Conservation (phyloP, 768 basidiomycete species). For the Glaciozyma martinii region DNA sequence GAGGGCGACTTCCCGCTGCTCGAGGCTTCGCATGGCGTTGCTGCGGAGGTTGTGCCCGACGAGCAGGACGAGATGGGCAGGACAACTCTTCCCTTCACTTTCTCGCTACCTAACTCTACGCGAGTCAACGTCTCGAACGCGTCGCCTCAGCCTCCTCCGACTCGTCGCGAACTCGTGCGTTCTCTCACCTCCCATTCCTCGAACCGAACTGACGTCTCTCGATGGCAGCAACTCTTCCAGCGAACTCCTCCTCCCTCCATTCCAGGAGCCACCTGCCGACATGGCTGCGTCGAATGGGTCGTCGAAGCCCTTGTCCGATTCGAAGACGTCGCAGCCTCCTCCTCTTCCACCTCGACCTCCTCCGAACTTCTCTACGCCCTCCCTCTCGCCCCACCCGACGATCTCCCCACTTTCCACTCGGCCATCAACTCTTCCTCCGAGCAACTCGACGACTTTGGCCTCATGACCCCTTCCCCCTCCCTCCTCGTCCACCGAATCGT, state of each 20-base stretch:
- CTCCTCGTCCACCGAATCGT: constrained; percentile 3
- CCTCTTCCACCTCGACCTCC: neutral
- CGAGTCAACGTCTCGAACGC: neutral
- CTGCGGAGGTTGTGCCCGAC: neutral
- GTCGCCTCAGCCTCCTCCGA: neutral
- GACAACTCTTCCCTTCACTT: neutral
- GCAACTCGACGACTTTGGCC: neutral
- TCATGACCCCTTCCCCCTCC: neutral
- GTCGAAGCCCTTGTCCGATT: constrained; percentile 1
- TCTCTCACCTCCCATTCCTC: too few relatives aligned
- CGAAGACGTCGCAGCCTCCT: neutral
- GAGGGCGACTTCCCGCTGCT: neutral
- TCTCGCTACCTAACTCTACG: neutral
- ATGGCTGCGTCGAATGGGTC: neutral
- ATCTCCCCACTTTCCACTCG: neutral
- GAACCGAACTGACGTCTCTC: too few relatives aligned
- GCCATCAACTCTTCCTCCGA: neutral
- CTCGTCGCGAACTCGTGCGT: neutral
- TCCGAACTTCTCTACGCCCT: neutral
- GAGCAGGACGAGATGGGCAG: neutral
- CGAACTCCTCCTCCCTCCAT: neutral
- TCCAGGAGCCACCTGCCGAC: neutral
- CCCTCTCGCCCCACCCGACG: neutral
- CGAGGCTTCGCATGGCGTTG: neutral
- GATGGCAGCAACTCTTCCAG: neutral